Base-by-base conservation (phyloP, 768 basidiomycete genomes). In the Auriscalpium orientale region DNA sequence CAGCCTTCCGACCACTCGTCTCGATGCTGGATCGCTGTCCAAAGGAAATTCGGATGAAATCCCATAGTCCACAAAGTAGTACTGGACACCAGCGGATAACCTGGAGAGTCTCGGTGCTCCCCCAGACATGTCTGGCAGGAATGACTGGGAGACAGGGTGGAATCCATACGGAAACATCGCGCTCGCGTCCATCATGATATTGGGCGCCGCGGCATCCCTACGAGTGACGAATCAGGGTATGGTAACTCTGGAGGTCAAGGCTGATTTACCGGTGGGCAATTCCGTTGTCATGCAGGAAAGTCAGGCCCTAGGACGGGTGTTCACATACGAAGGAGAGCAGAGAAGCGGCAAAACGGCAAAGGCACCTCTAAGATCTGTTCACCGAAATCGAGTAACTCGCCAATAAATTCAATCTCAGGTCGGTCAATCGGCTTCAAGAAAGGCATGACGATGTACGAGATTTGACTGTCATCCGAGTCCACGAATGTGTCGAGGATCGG, bases 371-470 rank as follows among this genome's bases (percentile, higher is more conserved):
- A 35, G 9, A 56, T 34, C 37, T 66, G 62, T 21, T 57, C 54
- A 8, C 56, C 49, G 44, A 66, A 63, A 11, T 65, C 65, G 7
- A 66, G 11, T 11, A 63, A 53, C 35, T 66, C 60, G 10, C 62
- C 64, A 1, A 70, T 44, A 20, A 46, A 54, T 1, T 28, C 34
- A 22, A 68, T 64, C 2, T 36, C 51, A 0, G 68, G 67, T 45
- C 64, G 36, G 49, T 70, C 55, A 40, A 60, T 62, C 4, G 55
- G 60, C 18, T 65, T 56, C 3, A 68, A 52, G 22, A 62, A 63
- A 1, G 66, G 66, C 63, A 66, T 66, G 8, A 68, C 57, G 37
- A 67, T 55, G 18, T 43, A 43, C 13, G 51, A 21, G 6, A 45
- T 45, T 2, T 35, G 21, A 3, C 49, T n/a, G 6, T 64, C 57